These are phyloP conservation scores for Didymella sp. DNA, from an alignment of 2,329 filamentous ascomycete genomes.

Conservation along the genomic window DNA sequence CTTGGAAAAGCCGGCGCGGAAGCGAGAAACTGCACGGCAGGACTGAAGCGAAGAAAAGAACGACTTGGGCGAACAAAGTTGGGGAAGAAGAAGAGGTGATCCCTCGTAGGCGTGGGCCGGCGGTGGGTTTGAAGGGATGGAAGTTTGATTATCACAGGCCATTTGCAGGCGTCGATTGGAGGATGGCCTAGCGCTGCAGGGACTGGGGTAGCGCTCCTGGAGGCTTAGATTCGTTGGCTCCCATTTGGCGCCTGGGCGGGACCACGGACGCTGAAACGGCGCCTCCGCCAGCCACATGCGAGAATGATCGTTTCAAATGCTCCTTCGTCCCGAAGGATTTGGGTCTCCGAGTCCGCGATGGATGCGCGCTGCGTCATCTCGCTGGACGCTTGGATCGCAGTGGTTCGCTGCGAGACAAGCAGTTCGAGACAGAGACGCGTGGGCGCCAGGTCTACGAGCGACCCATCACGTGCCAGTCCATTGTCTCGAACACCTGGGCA, in stretches of 20 bases:
- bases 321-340: slow-evolving; percentile 16
- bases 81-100: slow-evolving; percentile 27
- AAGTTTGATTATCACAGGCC: slow-evolving; percentile 35
- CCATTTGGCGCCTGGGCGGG: slow-evolving; percentile 22
- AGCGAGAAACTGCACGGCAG: slow-evolving; percentile 28
- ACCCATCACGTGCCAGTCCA: slow-evolving; percentile 5
- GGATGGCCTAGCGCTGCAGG: slow-evolving; percentile 21
- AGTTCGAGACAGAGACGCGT: slow-evolving; percentile 14
- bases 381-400: slow-evolving; percentile 1
- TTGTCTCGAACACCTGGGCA: slow-evolving; percentile 9
- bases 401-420: slow-evolving; percentile 17
- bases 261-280: slow-evolving; percentile 23
- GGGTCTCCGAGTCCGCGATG: slow-evolving; percentile 23
- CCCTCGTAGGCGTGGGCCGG: slow-evolving; percentile 23
- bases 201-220: slow-evolving; percentile 16
- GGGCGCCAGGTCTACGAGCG: slow-evolving; percentile 1
- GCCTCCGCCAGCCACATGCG: slow-evolving; percentile 25
- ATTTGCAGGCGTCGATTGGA: slow-evolving; percentile 28
- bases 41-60: slow-evolving; percentile 21
- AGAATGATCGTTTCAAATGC: slow-evolving; percentile 31
- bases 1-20: slow-evolving; percentile 39
- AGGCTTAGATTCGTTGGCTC: slow-evolving; percentile 22
- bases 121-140: slow-evolving; percentile 31
- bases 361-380: slow-evolving; percentile 23
- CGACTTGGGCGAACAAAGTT: slow-evolving; percentile 35